These are phyloP conservation scores for Fonsecaea pedrosoi DNA, from an alignment of 2,329 filamentous ascomycete genomes.

Conservation along the genomic window DNA sequence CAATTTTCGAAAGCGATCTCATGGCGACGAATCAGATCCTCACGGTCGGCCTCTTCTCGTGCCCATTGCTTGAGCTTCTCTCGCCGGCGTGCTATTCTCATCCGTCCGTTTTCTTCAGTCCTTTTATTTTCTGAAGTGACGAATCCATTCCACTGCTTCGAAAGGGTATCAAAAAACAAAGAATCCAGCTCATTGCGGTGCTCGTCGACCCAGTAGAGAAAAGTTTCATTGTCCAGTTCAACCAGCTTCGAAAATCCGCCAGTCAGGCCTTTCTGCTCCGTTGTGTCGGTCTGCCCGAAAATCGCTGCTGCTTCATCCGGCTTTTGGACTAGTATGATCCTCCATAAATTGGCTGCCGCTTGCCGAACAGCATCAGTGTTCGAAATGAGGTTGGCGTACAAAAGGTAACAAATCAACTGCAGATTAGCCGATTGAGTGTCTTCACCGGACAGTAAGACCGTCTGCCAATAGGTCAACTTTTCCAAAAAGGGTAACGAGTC, in stretches of 20 bases:
- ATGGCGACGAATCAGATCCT: slow-evolving; percentile 78
- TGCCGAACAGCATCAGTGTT: slow-evolving; percentile 70
- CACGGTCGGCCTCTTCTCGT: slow-evolving; percentile 68
- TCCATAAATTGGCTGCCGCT: slow-evolving; percentile 82
- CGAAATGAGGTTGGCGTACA: slow-evolving; percentile 87
- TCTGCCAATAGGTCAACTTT: slow-evolving; percentile 94
- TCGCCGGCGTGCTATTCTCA: slow-evolving; percentile 74
- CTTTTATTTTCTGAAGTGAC: slow-evolving; percentile 80
- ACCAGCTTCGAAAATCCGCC: slow-evolving; percentile 82
- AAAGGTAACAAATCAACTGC: slow-evolving; percentile 86
- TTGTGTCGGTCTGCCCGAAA: slow-evolving; percentile 72
- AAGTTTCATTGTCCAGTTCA: slow-evolving; percentile 86
- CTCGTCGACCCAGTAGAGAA: slow-evolving; percentile 85
- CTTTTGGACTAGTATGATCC: slow-evolving; percentile 93
- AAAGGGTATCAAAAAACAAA: slow-evolving; percentile 81
- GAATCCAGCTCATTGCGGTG: slow-evolving; percentile 78
- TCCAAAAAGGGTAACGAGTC: slow-evolving; percentile 76
- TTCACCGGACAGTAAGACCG: slow-evolving; percentile 79
- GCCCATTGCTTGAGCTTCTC: slow-evolving; percentile 85
- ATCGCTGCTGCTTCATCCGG: slow-evolving; percentile 79
- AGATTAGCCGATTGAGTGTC: slow-evolving; percentile 81
- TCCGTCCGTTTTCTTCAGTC: slow-evolving; percentile 76
- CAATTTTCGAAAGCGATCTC: slow-evolving; percentile 86
- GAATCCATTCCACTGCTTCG: slow-evolving; percentile 86
- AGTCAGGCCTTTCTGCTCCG: slow-evolving; percentile 74